Evolutionary conservation across 2,329 filamentous ascomycete genomes (phyloP), one percentile per base, ranked within the genome.

Genomic region (Cadophora gregata): DNA sequence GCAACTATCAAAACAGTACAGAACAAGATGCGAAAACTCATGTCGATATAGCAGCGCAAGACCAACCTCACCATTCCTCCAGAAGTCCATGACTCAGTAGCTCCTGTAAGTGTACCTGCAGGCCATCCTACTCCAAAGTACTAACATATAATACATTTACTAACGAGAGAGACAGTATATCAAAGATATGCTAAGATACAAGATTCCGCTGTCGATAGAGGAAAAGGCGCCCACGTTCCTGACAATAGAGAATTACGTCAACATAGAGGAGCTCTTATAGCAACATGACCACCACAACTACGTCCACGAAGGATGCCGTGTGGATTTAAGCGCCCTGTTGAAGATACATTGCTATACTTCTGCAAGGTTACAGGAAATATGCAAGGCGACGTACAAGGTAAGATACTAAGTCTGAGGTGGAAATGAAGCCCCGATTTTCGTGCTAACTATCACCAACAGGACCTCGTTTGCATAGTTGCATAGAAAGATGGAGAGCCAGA

Each of bases 341-440:
- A 70, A 70, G 63, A 64, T 70, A 21, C 31, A 70, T 66, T 69
- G 36, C 50, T 69, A 70, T 70, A 69, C 55, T 66, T 66, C 38
- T 66, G 50, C 31, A 68, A 69, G 63, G 63, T 59, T 69, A 68
- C 24, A 68, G 24, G 68, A 69, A 66, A 69, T 68, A 70, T 70
- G 24, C 31, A 64, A 70, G 59, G 62, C 56, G 31, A 67, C 8
- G 56, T 70, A 62, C n/a, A 69, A 67, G 55, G 64, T 69, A 4
- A 70, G 59, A 69, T 70, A 70, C 25, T 36, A 67, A 65, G 55
- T 62, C 47, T 65, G 16, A 70, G 53, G 53, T 56, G n/a, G 36
- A 65, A 67, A 62, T 50, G 21, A 9, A 56, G 27, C 16, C 21
- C 60, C 29, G 36, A 5, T 62, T 69, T 64, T 36, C 2, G 58